Base-by-base conservation (phyloP, 2,329 filamentous ascomycete species). In the Neonectria ditissima region DNA sequence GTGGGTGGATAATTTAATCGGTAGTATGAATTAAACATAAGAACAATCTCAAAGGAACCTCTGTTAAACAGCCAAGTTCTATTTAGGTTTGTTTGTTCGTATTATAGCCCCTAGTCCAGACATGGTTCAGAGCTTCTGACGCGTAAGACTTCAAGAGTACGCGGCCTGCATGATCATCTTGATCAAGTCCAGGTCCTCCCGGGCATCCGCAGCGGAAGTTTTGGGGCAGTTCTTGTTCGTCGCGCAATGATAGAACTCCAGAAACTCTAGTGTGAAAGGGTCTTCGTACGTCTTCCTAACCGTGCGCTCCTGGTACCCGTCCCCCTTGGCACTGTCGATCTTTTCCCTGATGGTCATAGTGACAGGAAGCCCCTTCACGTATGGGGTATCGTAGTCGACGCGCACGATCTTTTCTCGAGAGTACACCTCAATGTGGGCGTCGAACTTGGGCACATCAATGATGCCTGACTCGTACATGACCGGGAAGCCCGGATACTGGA, bases 391-490 rank as follows among this genome's bases (percentile, higher is more conserved):
- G 69, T 85, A 87, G 44, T 82, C 73, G 11, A 89, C 76, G 8
- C 75, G 79, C 2, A 89, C 81, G 0, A 80, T 80, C 76, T 88
- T 89, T 8, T 77, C 77, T 37, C 78, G 74, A 0, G 82, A 82
- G 63, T 86, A 88, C 0, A 89, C 74, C 6, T 79, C 80, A 5
- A 86, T 65, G 58, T 81, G 79, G 0, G 83, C 81, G 62, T 86
- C 83, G 65, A 86, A 86, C 4, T 74, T 66, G 0, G 86, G 84
- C 6, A 89, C 81, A 1, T 74, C 69, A 63, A 87, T 82, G 28
- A 87, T 80, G 0, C 86, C 86, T 0, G 80, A 81, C 67, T 89
- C 86, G 65, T 88, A 89, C 10, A 81, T 79, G 5, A 86, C 79
- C 0, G 82, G 78, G 58, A 86, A 89, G n/a, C 34, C 59, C 3